Percentiles rank a stretch among this genome's conserved stretches.
Conservation (phyloP, 2,329 filamentous ascomycete species). For the Venturia asperata region DNA sequence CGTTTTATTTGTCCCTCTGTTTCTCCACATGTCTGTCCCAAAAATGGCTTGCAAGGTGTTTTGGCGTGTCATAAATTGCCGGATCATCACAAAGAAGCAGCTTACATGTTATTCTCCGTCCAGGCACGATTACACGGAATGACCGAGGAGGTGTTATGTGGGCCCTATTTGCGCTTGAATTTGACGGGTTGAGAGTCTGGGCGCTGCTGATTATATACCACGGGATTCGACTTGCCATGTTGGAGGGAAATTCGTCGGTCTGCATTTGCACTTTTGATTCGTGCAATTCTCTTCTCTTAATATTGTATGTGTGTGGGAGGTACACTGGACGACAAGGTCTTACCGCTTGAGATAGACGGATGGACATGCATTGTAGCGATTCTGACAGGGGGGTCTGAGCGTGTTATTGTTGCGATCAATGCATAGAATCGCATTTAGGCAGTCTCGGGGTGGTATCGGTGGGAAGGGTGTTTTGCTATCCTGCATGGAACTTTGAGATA, state of each 20-base stretch:
- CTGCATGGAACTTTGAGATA: too few relatives aligned
- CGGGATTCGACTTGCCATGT: background rate
- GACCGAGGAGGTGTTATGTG: background rate
- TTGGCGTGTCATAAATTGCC: background rate
- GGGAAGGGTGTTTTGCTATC: too few relatives aligned
- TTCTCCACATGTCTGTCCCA: background rate
- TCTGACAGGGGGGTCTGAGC: background rate
- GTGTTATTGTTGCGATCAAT: background rate
- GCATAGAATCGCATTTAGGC: background rate
- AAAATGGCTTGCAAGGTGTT: conserved; percentile 5
- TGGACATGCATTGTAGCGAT: background rate
- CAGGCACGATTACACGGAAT: background rate
- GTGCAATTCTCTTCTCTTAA: background rate
- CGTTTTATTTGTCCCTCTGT: background rate
- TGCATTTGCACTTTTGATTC: background rate
- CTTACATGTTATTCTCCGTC: background rate
- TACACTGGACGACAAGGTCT: too few relatives aligned
- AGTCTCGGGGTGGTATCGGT: background rate
- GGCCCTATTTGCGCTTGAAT: background rate
- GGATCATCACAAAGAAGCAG: background rate
- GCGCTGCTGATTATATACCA: background rate
- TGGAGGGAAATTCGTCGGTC: background rate
- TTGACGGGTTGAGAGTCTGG: background rate
- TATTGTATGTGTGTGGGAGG: too few relatives aligned
- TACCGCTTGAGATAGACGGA: too few relatives aligned